These are phyloP conservation scores for Dendrothele bispora DNA, from an alignment of 768 basidiomycete genomes.

Conservation along the genomic window DNA sequence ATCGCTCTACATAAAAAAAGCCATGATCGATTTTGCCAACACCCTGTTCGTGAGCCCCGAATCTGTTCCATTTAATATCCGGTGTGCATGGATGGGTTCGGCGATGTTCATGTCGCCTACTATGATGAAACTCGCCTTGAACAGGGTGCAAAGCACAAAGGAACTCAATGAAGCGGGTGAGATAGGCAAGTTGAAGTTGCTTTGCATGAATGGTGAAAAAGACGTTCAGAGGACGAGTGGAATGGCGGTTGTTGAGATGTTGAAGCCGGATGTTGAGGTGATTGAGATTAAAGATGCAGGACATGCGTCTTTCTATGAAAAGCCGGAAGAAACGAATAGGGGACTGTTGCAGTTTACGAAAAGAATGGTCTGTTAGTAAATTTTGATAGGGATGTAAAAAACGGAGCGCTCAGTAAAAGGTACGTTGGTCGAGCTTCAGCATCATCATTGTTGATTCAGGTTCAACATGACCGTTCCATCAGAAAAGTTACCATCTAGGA, in stretches of 20 bases:
- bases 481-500: too few relatives aligned
- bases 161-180: neutral
- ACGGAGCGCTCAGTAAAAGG: too few relatives aligned
- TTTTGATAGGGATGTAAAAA: too few relatives aligned
- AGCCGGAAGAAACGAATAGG: constrained; percentile 1
- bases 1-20: neutral
- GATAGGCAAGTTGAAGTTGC: neutral
- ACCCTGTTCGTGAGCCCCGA: neutral
- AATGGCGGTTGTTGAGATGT: constrained; percentile 3
- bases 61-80: neutral
- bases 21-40: neutral
- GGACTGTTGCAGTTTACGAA: neutral
- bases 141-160: neutral
- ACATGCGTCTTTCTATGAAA: constrained; percentile 1
- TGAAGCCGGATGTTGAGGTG: neutral
- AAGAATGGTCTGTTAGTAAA: too few relatives aligned
- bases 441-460: too few relatives aligned
- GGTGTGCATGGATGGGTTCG: neutral
- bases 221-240: neutral
- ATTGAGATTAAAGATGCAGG: neutral
- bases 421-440: too few relatives aligned
- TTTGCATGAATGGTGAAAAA: neutral
- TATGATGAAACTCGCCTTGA: neutral
- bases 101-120: neutral
- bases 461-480: too few relatives aligned